Evolutionary conservation across 306 rosid genomes (phyloP), one percentile per base, ranked within the genome.

Genomic region (Fagus crenata): DNA sequence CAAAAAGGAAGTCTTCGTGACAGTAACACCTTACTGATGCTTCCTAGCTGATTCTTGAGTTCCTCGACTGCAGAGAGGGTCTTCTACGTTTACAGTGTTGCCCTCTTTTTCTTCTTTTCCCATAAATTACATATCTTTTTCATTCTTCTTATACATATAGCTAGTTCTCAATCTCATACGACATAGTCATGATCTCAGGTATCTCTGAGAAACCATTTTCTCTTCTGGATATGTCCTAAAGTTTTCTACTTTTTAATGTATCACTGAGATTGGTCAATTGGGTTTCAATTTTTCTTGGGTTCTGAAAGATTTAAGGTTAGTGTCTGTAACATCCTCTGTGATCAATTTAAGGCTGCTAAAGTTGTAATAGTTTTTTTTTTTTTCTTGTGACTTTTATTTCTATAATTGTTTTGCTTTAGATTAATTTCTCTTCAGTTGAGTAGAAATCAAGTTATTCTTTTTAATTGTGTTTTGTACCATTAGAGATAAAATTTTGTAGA

Each of bases 251-350:
- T 5, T 36, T 64, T 64, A 2, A 64, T 5, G 69, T 64, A 4
- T 37, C 39, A 37, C 46, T 35, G 9, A 6, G 69, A 64, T 36
- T 64, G 17, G 28, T 17, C 46, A 14, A 64, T 36, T 32, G 11
- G 0, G 69, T 63, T 63, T 36, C 69, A 35, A 33, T 4, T 35
- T 61, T 61, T 65, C 46, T 37, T 6, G 49, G 49, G 31, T 65
- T 42, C n/a, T 37, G 17, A 37, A 36, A 12, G 71, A 65, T 65
- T 37, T 39, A 39, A 65, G 71, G 71, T 39, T 65, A 65, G 71
- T 31, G 71, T 65, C 49, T 15, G 71, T 65, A 65, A 37, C 49
- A 17, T 65, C 49, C 71, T 65, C 13, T 11, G 71, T 65, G 40
- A 15, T 17, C n/a, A 65, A 3, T 65, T 37, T 39, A 37, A 13